Percentiles rank a stretch among this genome's conserved stretches.
phyloP scores from a whole-genome alignment of 192 early-diverging fungal species.

The Backusella liffmaniae region DNA sequence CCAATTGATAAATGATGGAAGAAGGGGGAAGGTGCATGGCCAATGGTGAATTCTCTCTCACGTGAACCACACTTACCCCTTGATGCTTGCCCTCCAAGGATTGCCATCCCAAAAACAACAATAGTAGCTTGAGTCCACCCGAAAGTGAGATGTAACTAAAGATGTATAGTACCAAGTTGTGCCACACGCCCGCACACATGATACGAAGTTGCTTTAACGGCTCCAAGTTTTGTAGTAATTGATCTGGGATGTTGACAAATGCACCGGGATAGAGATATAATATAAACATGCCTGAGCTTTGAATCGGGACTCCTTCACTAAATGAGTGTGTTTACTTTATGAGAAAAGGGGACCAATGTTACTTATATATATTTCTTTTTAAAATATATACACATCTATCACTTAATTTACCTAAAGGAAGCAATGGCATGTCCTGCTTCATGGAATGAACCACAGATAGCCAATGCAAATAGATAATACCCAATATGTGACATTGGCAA shows the following conservation, averaged over 20 bases:
- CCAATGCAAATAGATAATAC: slow-evolving; percentile 63
- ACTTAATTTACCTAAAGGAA: slow-evolving; percentile 52
- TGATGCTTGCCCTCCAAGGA: slow-evolving; percentile 41
- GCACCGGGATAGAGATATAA: slow-evolving; percentile 74
- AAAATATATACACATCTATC: not conserved
- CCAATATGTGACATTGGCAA: slow-evolving; percentile 63
- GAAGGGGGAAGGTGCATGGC: slow-evolving; percentile 39
- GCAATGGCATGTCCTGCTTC: slow-evolving; percentile 77
- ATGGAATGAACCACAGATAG: slow-evolving; percentile 65
- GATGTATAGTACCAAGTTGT: slow-evolving; percentile 59
- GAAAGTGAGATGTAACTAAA: slow-evolving; percentile 39
- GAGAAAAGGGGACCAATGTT: not conserved
- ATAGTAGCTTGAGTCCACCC: slow-evolving; percentile 40
- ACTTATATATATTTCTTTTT: not conserved
- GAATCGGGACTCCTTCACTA: slow-evolving; percentile 61
- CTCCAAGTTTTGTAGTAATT: slow-evolving; percentile 39
- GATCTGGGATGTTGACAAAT: slow-evolving; percentile 64
- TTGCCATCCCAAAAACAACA: slow-evolving; percentile 50
- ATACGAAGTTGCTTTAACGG: slow-evolving; percentile 55
- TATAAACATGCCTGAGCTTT: slow-evolving; percentile 64
- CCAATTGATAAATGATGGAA: slow-evolving; percentile 36
- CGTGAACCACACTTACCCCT: slow-evolving; percentile 61
- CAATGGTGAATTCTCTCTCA: slow-evolving; percentile 49
- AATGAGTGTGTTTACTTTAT: not conserved
- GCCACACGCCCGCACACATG: slow-evolving; percentile 77